Evolutionary conservation across 768 basidiomycete genomes (phyloP).

Genomic region (Arthromyces matolae): DNA sequence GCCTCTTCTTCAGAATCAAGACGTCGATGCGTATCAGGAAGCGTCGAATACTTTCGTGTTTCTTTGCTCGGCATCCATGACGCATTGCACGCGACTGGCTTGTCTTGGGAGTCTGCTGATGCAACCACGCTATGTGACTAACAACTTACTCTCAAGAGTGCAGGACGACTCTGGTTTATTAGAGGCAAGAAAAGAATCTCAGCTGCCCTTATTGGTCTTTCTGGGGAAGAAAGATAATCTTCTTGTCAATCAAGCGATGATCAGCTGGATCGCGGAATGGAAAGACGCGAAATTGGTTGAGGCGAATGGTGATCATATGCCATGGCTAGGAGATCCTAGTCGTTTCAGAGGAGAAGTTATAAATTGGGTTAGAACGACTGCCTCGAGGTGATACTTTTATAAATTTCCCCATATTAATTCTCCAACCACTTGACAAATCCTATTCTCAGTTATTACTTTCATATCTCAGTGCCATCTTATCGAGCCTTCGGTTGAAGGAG

Average conservation of each 20-base stretch:
- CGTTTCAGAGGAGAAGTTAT: slow-evolving; percentile 22
- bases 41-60: slow-evolving; percentile 19
- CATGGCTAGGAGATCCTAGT: slow-evolving; percentile 22
- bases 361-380: slow-evolving; percentile 18
- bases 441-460: no score
- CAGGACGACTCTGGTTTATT: slow-evolving; percentile 24
- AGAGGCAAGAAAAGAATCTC: slow-evolving; percentile 19
- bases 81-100: slow-evolving; percentile 14
- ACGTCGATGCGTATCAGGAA: slow-evolving; percentile 22
- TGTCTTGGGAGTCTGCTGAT: slow-evolving; percentile 23
- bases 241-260: slow-evolving; percentile 17
- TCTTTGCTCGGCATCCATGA: slow-evolving; percentile 15
- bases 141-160: slow-evolving; percentile 18
- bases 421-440: no score
- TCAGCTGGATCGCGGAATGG: slow-evolving; percentile 24
- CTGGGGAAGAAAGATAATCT: slow-evolving; percentile 24
- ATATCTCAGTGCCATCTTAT: no score
- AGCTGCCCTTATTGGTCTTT: slow-evolving; percentile 25
- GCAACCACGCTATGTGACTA: slow-evolving; percentile 23
- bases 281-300: slow-evolving; percentile 20
- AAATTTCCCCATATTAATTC: not conserved
- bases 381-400: slow-evolving; percentile 10
- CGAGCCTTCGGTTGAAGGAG: no score
- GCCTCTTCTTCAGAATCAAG: slow-evolving; percentile 16
- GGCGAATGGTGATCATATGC: slow-evolving; percentile 28